A percentile compares a stretch with the other conserved stretches of the same genome.
Conservation (phyloP, 2,329 filamentous ascomycete species). For the Tricladium varicosporioides region DNA sequence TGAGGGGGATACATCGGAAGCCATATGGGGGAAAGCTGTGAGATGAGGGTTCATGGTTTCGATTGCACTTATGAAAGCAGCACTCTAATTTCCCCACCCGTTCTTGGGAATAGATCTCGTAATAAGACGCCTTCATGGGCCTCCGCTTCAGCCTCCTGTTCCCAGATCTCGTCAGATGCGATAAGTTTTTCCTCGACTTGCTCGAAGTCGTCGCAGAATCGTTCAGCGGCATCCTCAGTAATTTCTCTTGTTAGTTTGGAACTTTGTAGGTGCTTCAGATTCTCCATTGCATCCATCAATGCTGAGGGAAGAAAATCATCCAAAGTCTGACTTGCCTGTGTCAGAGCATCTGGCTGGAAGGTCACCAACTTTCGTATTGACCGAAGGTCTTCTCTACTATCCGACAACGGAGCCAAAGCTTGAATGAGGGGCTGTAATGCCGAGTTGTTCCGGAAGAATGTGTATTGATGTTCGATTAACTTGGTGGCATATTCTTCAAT, state of each 20-base stretch:
- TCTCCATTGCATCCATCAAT: slow-evolving; percentile 85
- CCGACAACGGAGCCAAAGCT: slow-evolving; percentile 42
- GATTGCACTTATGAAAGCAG: slow-evolving; percentile 28
- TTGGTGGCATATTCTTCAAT: slow-evolving; percentile 54
- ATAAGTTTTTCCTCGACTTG: slow-evolving; percentile 61
- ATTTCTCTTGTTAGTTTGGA: slow-evolving; percentile 69
- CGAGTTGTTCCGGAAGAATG: slow-evolving; percentile 72
- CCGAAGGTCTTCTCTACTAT: slow-evolving; percentile 51
- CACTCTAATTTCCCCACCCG: slow-evolving; percentile 35
- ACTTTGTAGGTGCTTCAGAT: slow-evolving; percentile 71
- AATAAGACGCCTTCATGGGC: slow-evolving; percentile 24
- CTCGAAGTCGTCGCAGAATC: slow-evolving; percentile 84
- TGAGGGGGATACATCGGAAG: too few species aligned
- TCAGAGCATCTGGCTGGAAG: slow-evolving; percentile 61
- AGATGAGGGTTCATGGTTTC: too few species aligned
- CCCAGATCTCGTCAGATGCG: slow-evolving; percentile 51
- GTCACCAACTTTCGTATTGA: slow-evolving; percentile 57
- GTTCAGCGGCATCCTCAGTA: slow-evolving; percentile 78
- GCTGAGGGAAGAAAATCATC: slow-evolving; percentile 93
- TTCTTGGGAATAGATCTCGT: slow-evolving; percentile 33
- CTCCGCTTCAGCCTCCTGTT: slow-evolving; percentile 23
- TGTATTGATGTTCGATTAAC: slow-evolving; percentile 66
- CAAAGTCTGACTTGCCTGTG: slow-evolving; percentile 68
- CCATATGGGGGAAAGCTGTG: too few species aligned
- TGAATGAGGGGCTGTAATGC: slow-evolving; percentile 65